Evolutionary conservation across 352 stramenopile species (phyloP).

Genomic region (Phytophthora constricta): DNA sequence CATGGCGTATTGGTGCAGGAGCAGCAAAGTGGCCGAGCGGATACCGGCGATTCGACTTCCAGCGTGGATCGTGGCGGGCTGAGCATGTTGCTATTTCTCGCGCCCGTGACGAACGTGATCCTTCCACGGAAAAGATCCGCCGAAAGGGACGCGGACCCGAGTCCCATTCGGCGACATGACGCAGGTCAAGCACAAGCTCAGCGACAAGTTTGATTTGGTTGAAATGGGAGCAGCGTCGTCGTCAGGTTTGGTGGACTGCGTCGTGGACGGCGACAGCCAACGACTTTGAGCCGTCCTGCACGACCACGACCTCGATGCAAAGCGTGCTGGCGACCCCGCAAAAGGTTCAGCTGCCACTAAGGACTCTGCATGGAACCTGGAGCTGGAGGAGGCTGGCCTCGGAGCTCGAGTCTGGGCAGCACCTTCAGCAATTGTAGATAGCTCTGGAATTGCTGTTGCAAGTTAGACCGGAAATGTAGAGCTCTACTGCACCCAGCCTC

Average conservation of each 20-base stretch:
- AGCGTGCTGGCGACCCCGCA: slow-evolving; percentile 2
- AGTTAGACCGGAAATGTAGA: slow-evolving; percentile 37
- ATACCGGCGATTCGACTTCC: slow-evolving; percentile 95
- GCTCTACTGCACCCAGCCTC: slow-evolving; percentile 26
- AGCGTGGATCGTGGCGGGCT: slow-evolving; percentile 95
- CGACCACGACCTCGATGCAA: slow-evolving; percentile 11
- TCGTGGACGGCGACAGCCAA: slow-evolving; percentile 60
- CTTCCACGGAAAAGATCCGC: slow-evolving; percentile 19
- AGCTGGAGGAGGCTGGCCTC: slow-evolving; percentile 67
- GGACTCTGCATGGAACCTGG: slow-evolving; percentile 29
- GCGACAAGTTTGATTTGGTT: too few species aligned
- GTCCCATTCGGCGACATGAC: slow-evolving; percentile 7
- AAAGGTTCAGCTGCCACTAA: slow-evolving; percentile 14
- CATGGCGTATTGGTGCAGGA: slow-evolving; percentile 79
- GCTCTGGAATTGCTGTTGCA: slow-evolving; percentile 65
- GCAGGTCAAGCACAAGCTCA: too few species aligned
- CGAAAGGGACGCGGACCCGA: too few species aligned
- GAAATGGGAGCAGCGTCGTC: slow-evolving; percentile 31
- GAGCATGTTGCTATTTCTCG: slow-evolving; percentile 90
- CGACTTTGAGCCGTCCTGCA: slow-evolving; percentile 51
- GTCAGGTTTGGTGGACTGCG: slow-evolving; percentile 51
- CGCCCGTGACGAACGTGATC: slow-evolving; percentile 71
- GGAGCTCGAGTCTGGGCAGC: slow-evolving; percentile 59
- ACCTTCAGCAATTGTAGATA: slow-evolving; percentile 71
- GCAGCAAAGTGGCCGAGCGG: slow-evolving; percentile 75